These are phyloP conservation scores for Taiozyma sp. DNA, from an alignment of 1,139 yeast genomes.

Conservation along the genomic window DNA sequence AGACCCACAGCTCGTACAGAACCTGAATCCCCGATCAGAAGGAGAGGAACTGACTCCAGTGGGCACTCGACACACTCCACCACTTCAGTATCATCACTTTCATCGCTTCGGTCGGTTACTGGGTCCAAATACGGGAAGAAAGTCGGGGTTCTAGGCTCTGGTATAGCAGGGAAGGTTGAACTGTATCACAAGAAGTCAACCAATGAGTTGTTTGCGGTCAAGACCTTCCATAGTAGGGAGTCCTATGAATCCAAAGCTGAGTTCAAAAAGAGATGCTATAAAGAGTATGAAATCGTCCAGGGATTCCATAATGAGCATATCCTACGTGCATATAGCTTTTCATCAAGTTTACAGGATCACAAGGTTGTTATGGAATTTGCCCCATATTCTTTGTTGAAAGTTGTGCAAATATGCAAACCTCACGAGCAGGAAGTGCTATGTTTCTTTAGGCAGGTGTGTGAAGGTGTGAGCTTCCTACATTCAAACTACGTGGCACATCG, in stretches of 20 bases:
- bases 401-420: constrained; percentile 13
- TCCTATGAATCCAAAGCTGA: constrained; percentile 34
- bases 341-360: constrained; percentile 10
- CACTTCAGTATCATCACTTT: neutral
- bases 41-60: neutral
- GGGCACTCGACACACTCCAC: neutral
- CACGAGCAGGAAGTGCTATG: constrained; percentile 26
- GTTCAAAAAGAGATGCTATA: constrained; percentile 32
- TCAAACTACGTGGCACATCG: constrained; percentile 65
- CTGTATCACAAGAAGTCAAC: constrained; percentile 26
- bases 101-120: neutral
- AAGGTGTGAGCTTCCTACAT: constrained; percentile 57
- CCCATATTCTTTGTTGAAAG: constrained; percentile 17
- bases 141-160: constrained; percentile 28
- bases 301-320: constrained; percentile 29
- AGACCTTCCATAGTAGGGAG: constrained; percentile 36
- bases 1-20: neutral
- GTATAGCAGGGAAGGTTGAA: constrained; percentile 41
- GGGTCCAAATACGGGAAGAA: constrained; percentile 16
- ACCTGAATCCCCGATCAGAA: neutral
- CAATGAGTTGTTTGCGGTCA: constrained; percentile 34
- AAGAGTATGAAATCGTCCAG: constrained; percentile 34
- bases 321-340: constrained; percentile 29
- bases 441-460: constrained; percentile 51
- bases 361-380: constrained; percentile 18